phyloP scores from a whole-genome alignment of 495 filamentous ascomycete species.

The Aspergillus olivimuriae region DNA sequence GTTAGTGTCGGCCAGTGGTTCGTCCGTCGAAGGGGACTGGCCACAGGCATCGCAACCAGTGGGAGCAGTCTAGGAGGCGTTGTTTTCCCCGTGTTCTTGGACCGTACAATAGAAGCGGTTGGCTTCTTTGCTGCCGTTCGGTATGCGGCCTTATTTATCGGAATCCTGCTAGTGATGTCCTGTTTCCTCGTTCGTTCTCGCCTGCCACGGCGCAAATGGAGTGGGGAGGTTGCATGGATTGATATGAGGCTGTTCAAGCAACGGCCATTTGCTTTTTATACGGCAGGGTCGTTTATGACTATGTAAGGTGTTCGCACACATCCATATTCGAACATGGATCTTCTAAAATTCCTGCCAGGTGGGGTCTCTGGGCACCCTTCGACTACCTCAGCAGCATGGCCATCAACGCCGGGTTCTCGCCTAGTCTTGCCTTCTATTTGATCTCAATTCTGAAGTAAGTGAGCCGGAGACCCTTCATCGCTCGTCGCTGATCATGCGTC shows the following conservation, averaged over 20 bases:
- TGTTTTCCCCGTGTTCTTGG: slow-evolving; percentile 26
- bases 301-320: slow-evolving; percentile 9
- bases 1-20: slow-evolving; percentile 43
- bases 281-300: slow-evolving; percentile 20
- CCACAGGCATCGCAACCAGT: slow-evolving; percentile 21
- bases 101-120: slow-evolving; percentile 13
- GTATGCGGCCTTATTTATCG: slow-evolving; percentile 28
- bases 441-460: slow-evolving; percentile 26
- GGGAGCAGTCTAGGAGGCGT: slow-evolving; percentile 32
- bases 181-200: slow-evolving; percentile 17
- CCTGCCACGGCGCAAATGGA: slow-evolving; percentile 24
- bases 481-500: neutral
- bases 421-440: slow-evolving; percentile 21
- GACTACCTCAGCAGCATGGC: slow-evolving; percentile 24
- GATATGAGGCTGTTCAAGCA: slow-evolving; percentile 25
- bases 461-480: neutral
- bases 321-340: neutral
- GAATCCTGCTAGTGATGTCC: slow-evolving; percentile 14
- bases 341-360: slow-evolving; percentile 20
- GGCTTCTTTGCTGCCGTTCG: slow-evolving; percentile 19
- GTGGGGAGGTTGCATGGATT: slow-evolving; percentile 19
- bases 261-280: slow-evolving; percentile 20
- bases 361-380: slow-evolving; percentile 26
- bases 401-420: slow-evolving; percentile 12
- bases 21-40: slow-evolving; percentile 29